Percentiles rank a stretch among this genome's conserved stretches.
These are phyloP conservation scores for Pseudogymnoascus sp. DNA, from an alignment of 2,329 filamentous ascomycete species.

Conservation along the genomic window DNA sequence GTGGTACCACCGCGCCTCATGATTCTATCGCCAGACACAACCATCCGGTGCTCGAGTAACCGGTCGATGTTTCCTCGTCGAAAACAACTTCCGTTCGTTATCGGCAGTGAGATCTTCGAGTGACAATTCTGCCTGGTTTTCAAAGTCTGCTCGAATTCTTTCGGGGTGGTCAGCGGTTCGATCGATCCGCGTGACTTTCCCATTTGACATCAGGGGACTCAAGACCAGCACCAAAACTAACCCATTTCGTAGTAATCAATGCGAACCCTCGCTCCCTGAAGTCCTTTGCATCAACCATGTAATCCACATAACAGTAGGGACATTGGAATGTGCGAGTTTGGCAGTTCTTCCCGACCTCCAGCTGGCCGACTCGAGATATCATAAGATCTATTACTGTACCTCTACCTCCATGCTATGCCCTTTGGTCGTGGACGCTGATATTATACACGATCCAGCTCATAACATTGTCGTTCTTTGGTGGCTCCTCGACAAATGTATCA, in stretches of 20 bases:
- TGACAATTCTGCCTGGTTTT: conserved; percentile 12
- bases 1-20: background rate
- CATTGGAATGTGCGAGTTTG: background rate
- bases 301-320: background rate
- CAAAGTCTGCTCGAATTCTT: conserved; percentile 14
- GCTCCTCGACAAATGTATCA: background rate
- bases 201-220: conserved; percentile 12
- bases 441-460: background rate
- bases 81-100: conserved; percentile 15
- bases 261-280: background rate
- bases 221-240: conserved; percentile 12
- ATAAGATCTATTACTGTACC: background rate
- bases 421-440: background rate
- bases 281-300: background rate
- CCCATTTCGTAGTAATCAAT: conserved; percentile 10
- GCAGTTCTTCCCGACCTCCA: background rate
- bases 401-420: too few relatives aligned
- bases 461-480: background rate
- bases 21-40: conserved; percentile 9
- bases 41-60: conserved; percentile 11
- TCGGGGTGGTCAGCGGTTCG: conserved; percentile 10
- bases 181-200: conserved; percentile 9
- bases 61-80: conserved; percentile 10
- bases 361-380: background rate
- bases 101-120: conserved; percentile 16